Conservation (phyloP, 192 early-diverging fungal species). For the Coemansia reversa region DNA sequence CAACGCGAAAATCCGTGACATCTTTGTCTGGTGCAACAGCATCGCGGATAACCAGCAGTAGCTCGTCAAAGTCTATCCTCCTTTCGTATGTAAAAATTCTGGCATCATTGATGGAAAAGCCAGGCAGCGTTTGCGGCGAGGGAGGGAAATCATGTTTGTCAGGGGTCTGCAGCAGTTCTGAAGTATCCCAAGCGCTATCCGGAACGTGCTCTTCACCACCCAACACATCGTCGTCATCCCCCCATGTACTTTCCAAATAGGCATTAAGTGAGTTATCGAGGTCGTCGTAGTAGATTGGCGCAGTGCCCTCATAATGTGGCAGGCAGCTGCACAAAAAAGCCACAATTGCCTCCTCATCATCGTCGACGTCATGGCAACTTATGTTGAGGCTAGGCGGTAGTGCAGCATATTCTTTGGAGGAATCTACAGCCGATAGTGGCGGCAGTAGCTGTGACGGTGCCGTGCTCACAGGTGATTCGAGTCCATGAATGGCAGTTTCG, state of each 20-base stretch:
- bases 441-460: background rate
- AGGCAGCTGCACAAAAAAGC: conserved; percentile 46
- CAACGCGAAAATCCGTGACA: conserved; percentile 1
- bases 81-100: conserved; percentile 20
- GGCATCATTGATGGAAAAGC: conserved; percentile 8
- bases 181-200: conserved; percentile 14
- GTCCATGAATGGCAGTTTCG: background rate
- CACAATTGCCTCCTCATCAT: conserved; percentile 37
- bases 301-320: conserved; percentile 45
- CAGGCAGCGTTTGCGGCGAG: conserved; percentile 25
- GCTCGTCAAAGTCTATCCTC: conserved; percentile 40
- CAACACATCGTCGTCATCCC: background rate
- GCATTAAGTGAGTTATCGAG: conserved; percentile 16
- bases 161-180: background rate
- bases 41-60: background rate
- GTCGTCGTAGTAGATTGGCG: conserved; percentile 29
- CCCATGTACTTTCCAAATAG: background rate
- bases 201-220: conserved; percentile 23
- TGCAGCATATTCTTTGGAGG: background rate
- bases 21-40: background rate
- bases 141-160: background rate
- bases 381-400: conserved; percentile 13
- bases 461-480: conserved; percentile 1
- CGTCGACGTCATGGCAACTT: conserved; percentile 8
- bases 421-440: too few relatives aligned